Evolutionary conservation across 352 stramenopile genomes (phyloP).

Genomic region (Phytophthora lateralis): DNA sequence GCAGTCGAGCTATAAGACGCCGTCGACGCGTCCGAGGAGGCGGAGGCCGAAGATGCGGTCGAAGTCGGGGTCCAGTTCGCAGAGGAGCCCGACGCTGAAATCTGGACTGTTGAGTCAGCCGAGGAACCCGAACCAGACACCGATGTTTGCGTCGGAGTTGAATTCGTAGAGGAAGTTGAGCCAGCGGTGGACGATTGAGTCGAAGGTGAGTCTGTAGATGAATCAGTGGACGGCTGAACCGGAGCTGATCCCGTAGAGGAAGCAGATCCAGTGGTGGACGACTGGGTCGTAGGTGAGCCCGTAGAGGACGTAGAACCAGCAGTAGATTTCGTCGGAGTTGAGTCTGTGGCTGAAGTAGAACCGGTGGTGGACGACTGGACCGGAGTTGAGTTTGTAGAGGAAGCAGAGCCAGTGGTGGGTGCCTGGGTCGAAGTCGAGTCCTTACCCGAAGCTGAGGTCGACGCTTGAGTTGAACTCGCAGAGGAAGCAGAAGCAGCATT

Average conservation of each 20-base stretch:
- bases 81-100: constrained; percentile 1
- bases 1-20: constrained; percentile 8
- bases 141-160: neutral
- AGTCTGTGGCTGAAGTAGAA: neutral
- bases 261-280: neutral
- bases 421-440: neutral
- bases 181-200: neutral
- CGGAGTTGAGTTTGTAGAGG: neutral
- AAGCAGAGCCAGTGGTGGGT: neutral
- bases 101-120: neutral
- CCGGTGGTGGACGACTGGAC: neutral
- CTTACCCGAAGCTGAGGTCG: neutral
- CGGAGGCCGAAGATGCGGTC: constrained; percentile 5
- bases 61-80: neutral
- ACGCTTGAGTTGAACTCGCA: neutral
- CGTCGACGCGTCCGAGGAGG: constrained; percentile 6
- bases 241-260: neutral
- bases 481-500: neutral
- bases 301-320: neutral
- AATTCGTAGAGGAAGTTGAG: neutral
- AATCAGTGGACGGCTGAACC: neutral
- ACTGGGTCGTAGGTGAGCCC: too few relatives aligned
- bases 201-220: neutral
- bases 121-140: constrained; percentile 4
- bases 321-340: neutral